phyloP scores from a whole-genome alignment of 2,329 filamentous ascomycete genomes.

The Lachnellula arida region DNA sequence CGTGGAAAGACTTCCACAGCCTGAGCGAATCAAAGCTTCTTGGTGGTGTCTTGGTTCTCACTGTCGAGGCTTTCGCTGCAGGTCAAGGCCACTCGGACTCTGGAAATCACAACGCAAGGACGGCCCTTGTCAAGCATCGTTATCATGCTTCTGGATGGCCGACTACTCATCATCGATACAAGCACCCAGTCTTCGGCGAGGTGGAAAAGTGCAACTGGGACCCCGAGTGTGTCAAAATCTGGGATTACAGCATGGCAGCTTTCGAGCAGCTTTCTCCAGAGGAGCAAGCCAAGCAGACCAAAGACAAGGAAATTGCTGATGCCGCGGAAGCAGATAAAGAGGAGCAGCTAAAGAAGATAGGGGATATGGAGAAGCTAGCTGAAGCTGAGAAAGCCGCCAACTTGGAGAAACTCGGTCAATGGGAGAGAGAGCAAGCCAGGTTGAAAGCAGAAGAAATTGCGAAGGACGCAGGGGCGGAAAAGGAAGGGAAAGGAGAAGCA shows the following conservation, averaged over 20 bases:
- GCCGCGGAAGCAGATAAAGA: background rate
- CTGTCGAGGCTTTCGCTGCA: constrained; percentile 67
- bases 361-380: background rate
- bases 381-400: background rate
- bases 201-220: constrained; percentile 70
- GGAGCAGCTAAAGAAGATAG: background rate
- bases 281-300: constrained; percentile 47
- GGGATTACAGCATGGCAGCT: constrained; percentile 59
- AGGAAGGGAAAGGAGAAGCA: background rate
- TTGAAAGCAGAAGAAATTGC: background rate
- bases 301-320: constrained; percentile 21
- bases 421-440: background rate
- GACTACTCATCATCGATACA: constrained; percentile 59
- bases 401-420: background rate
- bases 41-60: constrained; percentile 59
- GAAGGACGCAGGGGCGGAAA: background rate
- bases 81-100: constrained; percentile 70
- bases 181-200: constrained; percentile 64
- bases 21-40: constrained; percentile 62
- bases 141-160: constrained; percentile 74
- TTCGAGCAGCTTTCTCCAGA: constrained; percentile 55
- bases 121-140: constrained; percentile 67
- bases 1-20: constrained; percentile 62
- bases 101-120: constrained; percentile 61
- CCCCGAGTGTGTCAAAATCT: constrained; percentile 55